Conservation (phyloP, 2,329 filamentous ascomycete species). For the Claviceps arundinis region DNA sequence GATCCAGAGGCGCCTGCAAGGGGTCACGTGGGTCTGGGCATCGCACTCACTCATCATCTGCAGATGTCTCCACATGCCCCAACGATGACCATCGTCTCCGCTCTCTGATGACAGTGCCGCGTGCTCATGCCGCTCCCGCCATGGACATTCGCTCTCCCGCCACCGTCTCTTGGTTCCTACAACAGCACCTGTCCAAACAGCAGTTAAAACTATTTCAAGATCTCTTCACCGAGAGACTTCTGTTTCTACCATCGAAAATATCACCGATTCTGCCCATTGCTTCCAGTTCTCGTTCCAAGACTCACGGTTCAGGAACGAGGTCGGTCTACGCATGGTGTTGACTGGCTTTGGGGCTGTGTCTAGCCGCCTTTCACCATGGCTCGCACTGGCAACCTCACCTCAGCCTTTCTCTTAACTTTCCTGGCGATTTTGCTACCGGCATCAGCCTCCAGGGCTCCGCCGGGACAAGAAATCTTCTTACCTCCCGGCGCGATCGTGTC, state of each 20-base stretch:
- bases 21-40: not conserved
- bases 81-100: not conserved
- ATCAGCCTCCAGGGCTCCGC: constrained; percentile 17
- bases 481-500: constrained; percentile 26
- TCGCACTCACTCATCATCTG: not conserved
- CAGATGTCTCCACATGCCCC: not conserved
- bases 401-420: constrained; percentile 51
- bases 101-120: not conserved
- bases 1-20: not conserved
- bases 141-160: constrained; percentile 5
- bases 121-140: constrained; percentile 4
- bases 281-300: not conserved
- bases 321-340: constrained; percentile 1
- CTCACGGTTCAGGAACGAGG: not conserved
- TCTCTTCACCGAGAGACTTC: not conserved
- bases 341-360: constrained; percentile 1
- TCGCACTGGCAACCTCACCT: constrained; percentile 51
- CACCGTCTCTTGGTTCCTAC: not conserved
- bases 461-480: constrained; percentile 29
- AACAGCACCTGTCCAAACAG: not conserved
- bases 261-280: not conserved
- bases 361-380: constrained; percentile 3
- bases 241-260: not conserved
- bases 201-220: not conserved
- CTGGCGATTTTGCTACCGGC: constrained; percentile 41